These are phyloP conservation scores for Blastomyces percursus DNA, from an alignment of 2,329 filamentous ascomycete species.

Conservation along the genomic window DNA sequence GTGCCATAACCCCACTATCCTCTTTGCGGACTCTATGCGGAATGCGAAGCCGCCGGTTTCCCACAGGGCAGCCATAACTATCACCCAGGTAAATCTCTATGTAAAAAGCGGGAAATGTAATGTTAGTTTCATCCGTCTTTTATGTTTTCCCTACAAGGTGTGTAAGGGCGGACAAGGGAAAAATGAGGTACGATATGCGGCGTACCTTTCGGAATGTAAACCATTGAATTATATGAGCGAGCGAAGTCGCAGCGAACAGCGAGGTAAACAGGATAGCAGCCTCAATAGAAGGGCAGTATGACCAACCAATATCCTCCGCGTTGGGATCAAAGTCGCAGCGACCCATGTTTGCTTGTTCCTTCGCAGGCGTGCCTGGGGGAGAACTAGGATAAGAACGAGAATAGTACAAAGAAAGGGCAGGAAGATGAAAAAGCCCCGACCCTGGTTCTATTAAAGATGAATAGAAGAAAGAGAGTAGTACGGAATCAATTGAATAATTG, in stretches of 20 bases:
- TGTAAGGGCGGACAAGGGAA: background rate
- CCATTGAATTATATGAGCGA: conserved; percentile 11
- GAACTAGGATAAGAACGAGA: background rate
- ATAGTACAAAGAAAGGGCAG: background rate
- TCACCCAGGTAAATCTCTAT: conserved; percentile 16
- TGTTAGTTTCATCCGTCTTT: background rate
- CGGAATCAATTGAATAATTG: too few relatives aligned
- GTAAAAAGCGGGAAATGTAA: background rate
- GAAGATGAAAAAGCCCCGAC: background rate
- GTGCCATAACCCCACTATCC: conserved; percentile 8
- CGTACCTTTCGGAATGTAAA: conserved; percentile 12
- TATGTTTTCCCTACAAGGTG: too few relatives aligned
- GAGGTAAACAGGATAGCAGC: conserved; percentile 12
- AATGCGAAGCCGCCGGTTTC: conserved; percentile 13
- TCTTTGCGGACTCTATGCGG: conserved; percentile 9
- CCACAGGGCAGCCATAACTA: conserved; percentile 12
- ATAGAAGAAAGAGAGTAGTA: background rate
- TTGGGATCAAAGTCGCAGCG: conserved; percentile 1
- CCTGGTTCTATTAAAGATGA: background rate
- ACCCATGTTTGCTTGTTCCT: conserved; percentile 1
- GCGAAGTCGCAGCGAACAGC: conserved; percentile 8
- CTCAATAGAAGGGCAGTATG: conserved; percentile 13
- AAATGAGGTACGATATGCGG: background rate
- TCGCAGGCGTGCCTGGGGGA: background rate
- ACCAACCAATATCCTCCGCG: conserved; percentile 11